Conservation (phyloP, 2,329 filamentous ascomycete genomes). For the Aspergillus clavatus region DNA sequence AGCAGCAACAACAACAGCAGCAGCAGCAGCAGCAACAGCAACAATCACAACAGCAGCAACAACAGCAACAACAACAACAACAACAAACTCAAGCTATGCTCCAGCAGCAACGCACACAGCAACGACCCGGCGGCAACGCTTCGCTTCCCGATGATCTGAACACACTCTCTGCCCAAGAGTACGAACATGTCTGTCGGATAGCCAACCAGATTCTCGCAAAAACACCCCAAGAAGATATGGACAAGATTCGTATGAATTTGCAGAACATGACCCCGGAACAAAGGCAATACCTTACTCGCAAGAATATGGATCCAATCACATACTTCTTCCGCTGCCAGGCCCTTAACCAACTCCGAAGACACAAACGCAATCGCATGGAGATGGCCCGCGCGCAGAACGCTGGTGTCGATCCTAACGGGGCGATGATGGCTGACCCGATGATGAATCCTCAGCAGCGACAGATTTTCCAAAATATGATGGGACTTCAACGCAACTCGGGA, state of each 20-base stretch:
- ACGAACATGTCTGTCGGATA: conserved; percentile 42
- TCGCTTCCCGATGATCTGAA: conserved; percentile 32
- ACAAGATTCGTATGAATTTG: conserved; percentile 47
- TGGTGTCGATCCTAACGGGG: conserved; percentile 26
- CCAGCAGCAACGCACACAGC: conserved; percentile 30
- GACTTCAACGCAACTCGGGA: conserved; percentile 34
- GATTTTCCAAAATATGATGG: conserved; percentile 40
- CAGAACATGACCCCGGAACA: conserved; percentile 45
- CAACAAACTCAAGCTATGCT: conserved; percentile 18
- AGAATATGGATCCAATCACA: conserved; percentile 47
- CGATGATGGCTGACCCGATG: conserved; percentile 35
- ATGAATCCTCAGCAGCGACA: conserved; percentile 39
- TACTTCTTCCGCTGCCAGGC: conserved; percentile 50
- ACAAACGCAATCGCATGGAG: conserved; percentile 30
- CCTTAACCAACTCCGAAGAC: conserved; percentile 37
- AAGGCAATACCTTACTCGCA: conserved; percentile 41
- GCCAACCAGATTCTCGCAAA: conserved; percentile 46
- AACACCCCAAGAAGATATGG: conserved; percentile 41
- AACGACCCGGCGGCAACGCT: conserved; percentile 25
- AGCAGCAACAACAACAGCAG: conserved; percentile 23
- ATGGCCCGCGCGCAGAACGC: conserved; percentile 28
- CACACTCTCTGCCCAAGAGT: conserved; percentile 38
- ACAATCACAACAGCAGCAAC: conserved; percentile 20
- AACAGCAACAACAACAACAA: conserved; percentile 21
- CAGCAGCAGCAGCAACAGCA: conserved; percentile 14